These are phyloP conservation scores for Lodderomyces beijingensis DNA, from an alignment of 1,139 yeast species.

Conservation along the genomic window DNA sequence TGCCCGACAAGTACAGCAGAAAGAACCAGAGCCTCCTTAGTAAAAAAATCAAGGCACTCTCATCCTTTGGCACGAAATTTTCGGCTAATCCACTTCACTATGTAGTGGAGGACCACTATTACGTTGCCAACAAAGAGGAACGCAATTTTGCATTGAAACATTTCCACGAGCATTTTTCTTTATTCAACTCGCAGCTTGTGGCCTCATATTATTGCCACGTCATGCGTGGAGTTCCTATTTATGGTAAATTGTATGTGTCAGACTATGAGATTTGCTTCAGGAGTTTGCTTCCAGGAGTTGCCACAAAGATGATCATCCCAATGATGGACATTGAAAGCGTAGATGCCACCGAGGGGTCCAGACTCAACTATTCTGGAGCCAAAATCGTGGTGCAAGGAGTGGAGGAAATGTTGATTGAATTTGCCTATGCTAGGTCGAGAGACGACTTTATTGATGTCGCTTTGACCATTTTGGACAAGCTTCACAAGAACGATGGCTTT, in stretches of 20 bases:
- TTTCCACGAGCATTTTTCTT: conserved; percentile 63
- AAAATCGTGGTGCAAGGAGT: conserved; percentile 66
- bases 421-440: conserved; percentile 58
- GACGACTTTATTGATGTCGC: conserved; percentile 68
- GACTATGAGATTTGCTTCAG: conserved; percentile 67
- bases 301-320: conserved; percentile 83
- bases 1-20: conserved; percentile 24
- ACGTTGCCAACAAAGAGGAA: conserved; percentile 39
- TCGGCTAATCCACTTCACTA: conserved; percentile 62
- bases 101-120: conserved; percentile 38
- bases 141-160: conserved; percentile 46
- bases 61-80: conserved; percentile 54
- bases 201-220: conserved; percentile 74
- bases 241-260: conserved; percentile 80
- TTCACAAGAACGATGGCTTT: conserved; percentile 26
- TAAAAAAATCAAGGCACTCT: conserved; percentile 27
- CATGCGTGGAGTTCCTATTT: conserved; percentile 66
- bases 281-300: conserved; percentile 73
- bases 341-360: conserved; percentile 45
- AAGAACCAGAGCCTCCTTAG: conserved; percentile 5
- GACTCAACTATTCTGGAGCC: conserved; percentile 55
- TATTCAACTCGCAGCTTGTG: conserved; percentile 49
- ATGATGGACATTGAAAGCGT: conserved; percentile 56
- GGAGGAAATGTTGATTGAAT: conserved; percentile 74
- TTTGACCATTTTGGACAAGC: conserved; percentile 45